Evolutionary conservation across 2,329 filamentous ascomycete species (phyloP).

Genomic region (Scleromitrula shiraiana): DNA sequence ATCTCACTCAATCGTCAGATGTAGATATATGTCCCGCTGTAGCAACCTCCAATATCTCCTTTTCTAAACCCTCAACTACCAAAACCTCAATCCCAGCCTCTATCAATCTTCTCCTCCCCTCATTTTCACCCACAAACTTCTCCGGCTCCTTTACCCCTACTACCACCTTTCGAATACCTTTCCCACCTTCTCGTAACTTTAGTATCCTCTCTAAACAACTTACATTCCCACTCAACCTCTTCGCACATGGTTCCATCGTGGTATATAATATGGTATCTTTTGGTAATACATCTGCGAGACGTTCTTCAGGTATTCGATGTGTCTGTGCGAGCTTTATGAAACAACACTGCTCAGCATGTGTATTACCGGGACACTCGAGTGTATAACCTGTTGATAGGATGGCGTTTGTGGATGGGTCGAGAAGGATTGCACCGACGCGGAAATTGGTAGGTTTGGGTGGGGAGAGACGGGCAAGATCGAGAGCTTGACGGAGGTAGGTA

Average conservation of each 20-base stretch:
- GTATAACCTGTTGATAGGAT: conserved; percentile 82
- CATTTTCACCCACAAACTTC: conserved; percentile 79
- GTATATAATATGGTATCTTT: conserved; percentile 66
- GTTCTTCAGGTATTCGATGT: conserved; percentile 44
- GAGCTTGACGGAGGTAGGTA: conserved; percentile 59
- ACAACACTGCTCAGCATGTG: conserved; percentile 92
- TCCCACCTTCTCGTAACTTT: conserved; percentile 33
- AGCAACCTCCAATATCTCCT: conserved; percentile 73
- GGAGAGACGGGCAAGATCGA: conserved; percentile 69
- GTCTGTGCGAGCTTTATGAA: conserved; percentile 60
- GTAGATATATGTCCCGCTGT: conserved; percentile 61
- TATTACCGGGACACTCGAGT: conserved; percentile 84
- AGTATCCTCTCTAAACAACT: conserved; percentile 77
- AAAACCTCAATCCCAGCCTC: conserved; percentile 66
- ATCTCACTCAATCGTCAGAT: not conserved
- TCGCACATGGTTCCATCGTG: conserved; percentile 80
- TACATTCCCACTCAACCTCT: conserved; percentile 64
- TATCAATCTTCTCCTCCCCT: conserved; percentile 62
- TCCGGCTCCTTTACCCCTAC: conserved; percentile 84
- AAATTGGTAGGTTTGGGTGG: conserved; percentile 87
- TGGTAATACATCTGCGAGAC: conserved; percentile 44
- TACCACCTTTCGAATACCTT: conserved; percentile 64
- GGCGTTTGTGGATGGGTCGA: conserved; percentile 46
- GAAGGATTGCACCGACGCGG: conserved; percentile 84
- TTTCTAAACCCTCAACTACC: conserved; percentile 66